phyloP scores from a whole-genome alignment of 116 monocot genomes.

The Cymodocea nodosa region DNA sequence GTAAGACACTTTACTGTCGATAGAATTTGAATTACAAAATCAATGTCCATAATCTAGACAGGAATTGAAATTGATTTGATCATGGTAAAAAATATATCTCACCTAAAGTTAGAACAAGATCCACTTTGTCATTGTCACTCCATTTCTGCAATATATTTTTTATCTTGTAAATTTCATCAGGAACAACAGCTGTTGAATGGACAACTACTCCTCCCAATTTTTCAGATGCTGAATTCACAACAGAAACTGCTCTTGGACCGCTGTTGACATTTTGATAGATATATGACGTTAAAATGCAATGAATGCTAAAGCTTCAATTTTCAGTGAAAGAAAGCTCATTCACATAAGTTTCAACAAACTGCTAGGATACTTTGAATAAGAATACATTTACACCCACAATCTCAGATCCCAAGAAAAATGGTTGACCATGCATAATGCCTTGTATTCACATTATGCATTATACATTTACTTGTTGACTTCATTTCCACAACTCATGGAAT shows the following conservation, averaged over 20 bases:
- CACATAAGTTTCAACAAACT: not conserved
- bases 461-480: no score
- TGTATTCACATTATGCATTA: no score
- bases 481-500: no score
- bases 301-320: not conserved
- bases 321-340: not conserved
- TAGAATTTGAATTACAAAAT: not conserved
- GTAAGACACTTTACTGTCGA: not conserved
- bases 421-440: no score
- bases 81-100: not conserved
- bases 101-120: conserved; percentile 92
- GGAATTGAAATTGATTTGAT: no score
- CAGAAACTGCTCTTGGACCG: conserved; percentile 85
- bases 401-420: no score
- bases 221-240: conserved; percentile 73
- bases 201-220: conserved; percentile 64
- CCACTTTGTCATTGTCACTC: conserved; percentile 68
- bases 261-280: conserved; percentile 17
- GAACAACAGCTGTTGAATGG: conserved; percentile 65
- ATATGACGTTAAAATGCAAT: not conserved
- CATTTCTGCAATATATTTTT: conserved; percentile 46
- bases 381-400: not conserved
- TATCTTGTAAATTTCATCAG: conserved; percentile 72
- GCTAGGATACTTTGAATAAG: not conserved
- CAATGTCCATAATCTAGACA: no score